phyloP scores from a whole-genome alignment of 2,329 filamentous ascomycete species.

The Rutstroemia sp. region DNA sequence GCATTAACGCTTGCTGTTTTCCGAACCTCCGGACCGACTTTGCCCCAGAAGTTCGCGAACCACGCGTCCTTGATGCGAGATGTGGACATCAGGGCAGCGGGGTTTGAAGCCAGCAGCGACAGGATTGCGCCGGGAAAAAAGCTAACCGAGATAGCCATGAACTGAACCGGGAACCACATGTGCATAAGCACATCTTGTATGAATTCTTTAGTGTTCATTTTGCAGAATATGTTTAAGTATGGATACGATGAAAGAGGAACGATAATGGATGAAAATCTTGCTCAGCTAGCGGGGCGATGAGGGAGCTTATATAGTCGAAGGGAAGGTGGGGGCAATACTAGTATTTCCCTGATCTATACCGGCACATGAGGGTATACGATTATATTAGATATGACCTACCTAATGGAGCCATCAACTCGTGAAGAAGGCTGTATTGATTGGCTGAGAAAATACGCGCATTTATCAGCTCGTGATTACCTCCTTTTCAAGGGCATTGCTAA shows the following conservation, averaged over 20 bases:
- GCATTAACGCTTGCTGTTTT: constrained; percentile 36
- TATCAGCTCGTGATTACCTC: no score
- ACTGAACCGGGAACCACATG: constrained; percentile 40
- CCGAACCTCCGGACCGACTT: constrained; percentile 44
- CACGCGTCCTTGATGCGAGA: constrained; percentile 36
- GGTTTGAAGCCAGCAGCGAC: constrained; percentile 33
- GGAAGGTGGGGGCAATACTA: no score
- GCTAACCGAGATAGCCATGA: constrained; percentile 41
- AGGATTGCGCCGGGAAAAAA: constrained; percentile 46
- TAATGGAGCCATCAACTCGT: no score
- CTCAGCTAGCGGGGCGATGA: no score
- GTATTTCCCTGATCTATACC: no score
- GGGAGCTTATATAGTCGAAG: no score
- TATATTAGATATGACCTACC: no score
- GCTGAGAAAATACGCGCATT: no score
- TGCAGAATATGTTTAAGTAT: background rate
- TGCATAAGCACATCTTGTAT: constrained; percentile 12
- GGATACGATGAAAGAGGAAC: background rate
- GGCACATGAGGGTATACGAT: no score
- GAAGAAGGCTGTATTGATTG: no score
- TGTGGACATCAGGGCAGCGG: constrained; percentile 35
- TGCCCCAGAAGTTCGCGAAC: constrained; percentile 56
- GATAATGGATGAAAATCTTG: background rate
- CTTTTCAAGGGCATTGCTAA: no score
- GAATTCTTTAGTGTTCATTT: constrained; percentile 4